phyloP scores from a whole-genome alignment of 306 rosid genomes.

The Pterocarpus santalinus region DNA sequence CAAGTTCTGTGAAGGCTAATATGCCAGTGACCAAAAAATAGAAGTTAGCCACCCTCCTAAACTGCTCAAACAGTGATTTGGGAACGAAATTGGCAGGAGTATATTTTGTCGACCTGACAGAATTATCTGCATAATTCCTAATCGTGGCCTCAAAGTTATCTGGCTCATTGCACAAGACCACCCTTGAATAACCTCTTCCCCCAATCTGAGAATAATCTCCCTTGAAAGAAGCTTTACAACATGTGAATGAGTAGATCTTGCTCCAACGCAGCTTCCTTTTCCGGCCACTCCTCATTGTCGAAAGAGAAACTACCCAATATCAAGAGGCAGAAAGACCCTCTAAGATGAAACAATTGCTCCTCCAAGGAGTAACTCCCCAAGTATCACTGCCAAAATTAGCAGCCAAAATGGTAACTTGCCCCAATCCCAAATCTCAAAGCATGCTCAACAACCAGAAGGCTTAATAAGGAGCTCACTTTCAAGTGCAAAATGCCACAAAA shows the following conservation, averaged over 20 bases:
- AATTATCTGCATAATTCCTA: constrained; percentile 67
- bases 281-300: constrained; percentile 62
- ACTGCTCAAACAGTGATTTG: constrained; percentile 94
- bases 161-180: constrained; percentile 80
- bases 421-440: constrained; percentile 20
- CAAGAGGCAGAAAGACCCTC: neutral
- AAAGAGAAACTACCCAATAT: neutral
- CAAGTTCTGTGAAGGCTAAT: constrained; percentile 81
- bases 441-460: constrained; percentile 12
- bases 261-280: constrained; percentile 71
- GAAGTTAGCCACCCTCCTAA: constrained; percentile 97
- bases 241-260: constrained; percentile 85
- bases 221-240: constrained; percentile 68
- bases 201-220: constrained; percentile 85
- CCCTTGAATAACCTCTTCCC: constrained; percentile 85
- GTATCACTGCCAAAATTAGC: neutral
- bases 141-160: constrained; percentile 62
- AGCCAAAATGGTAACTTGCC: constrained; percentile 30
- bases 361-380: neutral
- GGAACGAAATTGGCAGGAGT: constrained; percentile 84
- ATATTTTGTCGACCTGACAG: constrained; percentile 89
- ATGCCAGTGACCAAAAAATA: constrained; percentile 78
- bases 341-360: neutral
- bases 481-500: neutral
- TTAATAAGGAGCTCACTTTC: constrained; percentile 1